Evolutionary conservation across 1,139 yeast species (phyloP), one percentile per base, ranked within the genome.

Genomic region (Geotrichum reessii): DNA sequence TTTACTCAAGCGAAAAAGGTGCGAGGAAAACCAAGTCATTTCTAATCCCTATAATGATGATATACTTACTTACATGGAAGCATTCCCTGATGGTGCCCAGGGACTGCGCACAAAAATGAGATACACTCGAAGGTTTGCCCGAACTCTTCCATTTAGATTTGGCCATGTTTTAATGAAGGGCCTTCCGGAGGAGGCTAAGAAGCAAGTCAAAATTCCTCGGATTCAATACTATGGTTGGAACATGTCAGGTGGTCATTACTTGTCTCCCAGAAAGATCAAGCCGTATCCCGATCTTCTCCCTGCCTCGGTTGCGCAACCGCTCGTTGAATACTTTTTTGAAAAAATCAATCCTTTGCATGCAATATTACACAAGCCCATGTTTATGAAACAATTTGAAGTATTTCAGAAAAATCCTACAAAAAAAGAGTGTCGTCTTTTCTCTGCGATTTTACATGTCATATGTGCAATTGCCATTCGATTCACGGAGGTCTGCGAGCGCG

Each of bases 181-280:
- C 12, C 47, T 62, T 19, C 55, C 62, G n/a, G 55, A 47, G 19
- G 78, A 76, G 25, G 71, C 74, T 62, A 71, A 74, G 57, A 66
- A 70, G 40, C 69, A 73, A 47, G 78, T 83, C 7, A 67, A 73
- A 5, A 65, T 81, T 8, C 89, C 89, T 2, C 70, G 88, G 59
- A 72, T 76, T 19, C 88, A 84, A 66, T 80, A 77, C 60, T 84
- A 82, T 66, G 87, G 86, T n/a, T 84, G 87, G 87, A 84, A 84
- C 67, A 74, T 83, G 81, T 76, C 81, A 47, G 87, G 88, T 0
- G 77, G 77, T 22, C 79, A 79, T 63, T 84, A 81, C 65, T 64
- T 82, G 17, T 69, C 70, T 25, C 73, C 77, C 8, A 78, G 78
- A 50, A 69, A 69, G 8, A 68, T 80, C 24, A 80, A 82, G 3